Evolutionary conservation across 1,139 yeast species (phyloP).

Genomic region (Diutina siamensis): DNA sequence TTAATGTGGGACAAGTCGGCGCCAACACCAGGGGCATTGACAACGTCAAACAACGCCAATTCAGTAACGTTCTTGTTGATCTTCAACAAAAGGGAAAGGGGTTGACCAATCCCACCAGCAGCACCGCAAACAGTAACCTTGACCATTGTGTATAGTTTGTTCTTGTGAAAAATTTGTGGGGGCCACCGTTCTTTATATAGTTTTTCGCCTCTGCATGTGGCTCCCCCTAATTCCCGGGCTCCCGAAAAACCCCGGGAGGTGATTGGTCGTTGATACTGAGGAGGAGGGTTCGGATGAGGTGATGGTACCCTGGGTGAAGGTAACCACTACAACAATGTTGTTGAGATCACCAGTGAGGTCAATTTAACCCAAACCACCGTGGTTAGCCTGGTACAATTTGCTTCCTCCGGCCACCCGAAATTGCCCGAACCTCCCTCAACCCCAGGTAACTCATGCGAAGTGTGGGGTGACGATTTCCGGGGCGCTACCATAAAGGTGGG

Average conservation of each 20-base stretch:
- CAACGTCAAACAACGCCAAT: conserved; percentile 12
- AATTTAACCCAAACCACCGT: too few species aligned
- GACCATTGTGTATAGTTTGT: background rate
- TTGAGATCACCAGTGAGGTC: too few species aligned
- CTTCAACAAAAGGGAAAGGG: conserved; percentile 12
- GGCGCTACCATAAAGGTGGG: background rate
- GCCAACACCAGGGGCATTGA: conserved; percentile 12
- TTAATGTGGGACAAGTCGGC: conserved; percentile 13
- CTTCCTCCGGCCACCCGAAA: background rate
- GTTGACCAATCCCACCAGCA: conserved; percentile 13
- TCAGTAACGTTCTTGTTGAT: conserved; percentile 12
- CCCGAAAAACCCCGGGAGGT: background rate
- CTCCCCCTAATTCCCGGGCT: background rate
- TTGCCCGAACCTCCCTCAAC: background rate
- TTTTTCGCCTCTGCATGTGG: background rate
- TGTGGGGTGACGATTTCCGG: background rate
- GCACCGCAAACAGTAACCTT: conserved; percentile 13
- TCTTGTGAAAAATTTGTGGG: background rate
- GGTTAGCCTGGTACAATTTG: too few species aligned
- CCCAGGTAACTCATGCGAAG: background rate
- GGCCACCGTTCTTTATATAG: background rate
- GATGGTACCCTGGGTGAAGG: background rate
- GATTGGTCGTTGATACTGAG: background rate
- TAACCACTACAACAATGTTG: too few species aligned
- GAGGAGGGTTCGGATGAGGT: background rate